Evolutionary conservation across 2,329 filamentous ascomycete species (phyloP), one percentile per base, ranked within the genome.

Genomic region (Cytospora piceae): DNA sequence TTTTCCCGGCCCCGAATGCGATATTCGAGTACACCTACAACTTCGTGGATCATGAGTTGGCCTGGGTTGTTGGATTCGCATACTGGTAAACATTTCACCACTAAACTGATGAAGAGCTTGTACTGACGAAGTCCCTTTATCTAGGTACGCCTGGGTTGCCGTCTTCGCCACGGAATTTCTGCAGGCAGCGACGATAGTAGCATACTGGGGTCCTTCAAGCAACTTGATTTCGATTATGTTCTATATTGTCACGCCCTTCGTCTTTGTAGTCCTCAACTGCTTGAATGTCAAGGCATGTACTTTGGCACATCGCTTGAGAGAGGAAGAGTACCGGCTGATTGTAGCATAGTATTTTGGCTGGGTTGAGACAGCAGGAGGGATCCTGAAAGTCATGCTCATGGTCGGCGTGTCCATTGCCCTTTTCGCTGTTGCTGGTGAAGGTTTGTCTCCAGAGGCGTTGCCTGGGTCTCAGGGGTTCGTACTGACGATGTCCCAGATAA

Each of bases 331-430:
- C n/a, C 22, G 34, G 52, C 56, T 68, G 12, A 66, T n/a, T 7
- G 4, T 22, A 11, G 11, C 31, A 31, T 31, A 72, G 70, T 69
- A 67, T 24, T 72, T 71, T n/a, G 71, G 71, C n/a, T 69, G 65
- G 63, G 60, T 72, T 0, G 71, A 71, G 63, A 70, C 69, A 20
- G 49, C 69, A 14, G 69, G 71, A 20, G 71, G 71, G 14, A 22
- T 67, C 3, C 51, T 72, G 4, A 72, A 72, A 58, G 66, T 67
- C 2, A 20, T 65, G 8, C 63, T 71, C 22, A 65, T 71, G 14
- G 2, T 71, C 22, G 61, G 63, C 7, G 24, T 67, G 14, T 65
- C 66, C 7, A 58, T 69, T 17, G 68, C 67, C 14, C 65, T 72
- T 17, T 70, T 69, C 29, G 51, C 60, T 42, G 63, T 68, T 20